Percentiles rank a stretch among this genome's conserved stretches.
phyloP scores from a whole-genome alignment of 225 moss, liverwort and hornwort genomes.

The Sphagnum contortum region DNA sequence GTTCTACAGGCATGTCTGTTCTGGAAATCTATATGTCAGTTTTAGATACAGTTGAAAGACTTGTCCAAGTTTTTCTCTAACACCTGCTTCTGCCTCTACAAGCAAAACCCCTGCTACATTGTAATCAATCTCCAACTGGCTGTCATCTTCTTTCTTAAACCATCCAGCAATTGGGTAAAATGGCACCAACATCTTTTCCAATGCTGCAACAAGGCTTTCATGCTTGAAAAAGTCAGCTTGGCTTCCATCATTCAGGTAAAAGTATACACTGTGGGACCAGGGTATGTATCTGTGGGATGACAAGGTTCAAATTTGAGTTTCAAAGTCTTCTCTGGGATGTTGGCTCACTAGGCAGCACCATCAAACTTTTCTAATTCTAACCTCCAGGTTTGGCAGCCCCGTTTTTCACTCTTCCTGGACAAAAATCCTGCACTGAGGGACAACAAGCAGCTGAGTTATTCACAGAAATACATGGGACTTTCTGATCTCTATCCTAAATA shows the following conservation, averaged over 20 bases:
- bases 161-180: conserved; percentile 88
- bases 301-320: conserved; percentile 85
- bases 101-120: conserved; percentile 65
- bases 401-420: no score
- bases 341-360: conserved; percentile 57
- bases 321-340: conserved; percentile 54
- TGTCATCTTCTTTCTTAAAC: conserved; percentile 35
- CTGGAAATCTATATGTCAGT: no score
- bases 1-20: no score
- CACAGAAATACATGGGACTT: no score
- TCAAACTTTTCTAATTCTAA: conserved; percentile 25
- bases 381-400: no score
- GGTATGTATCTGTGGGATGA: conserved; percentile 81
- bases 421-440: no score
- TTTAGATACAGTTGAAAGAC: no score
- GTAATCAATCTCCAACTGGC: conserved; percentile 63
- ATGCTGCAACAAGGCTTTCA: conserved; percentile 46
- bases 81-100: conserved; percentile 69
- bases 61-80: background rate
- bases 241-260: conserved; percentile 48
- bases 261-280: conserved; percentile 56
- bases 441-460: no score
- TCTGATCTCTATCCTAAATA: no score
- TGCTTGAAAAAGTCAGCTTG: conserved; percentile 41
- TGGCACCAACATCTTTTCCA: conserved; percentile 62